Base-by-base conservation (phyloP, 805 yeast species). In the Teunomyces barrocoloradensis region DNA sequence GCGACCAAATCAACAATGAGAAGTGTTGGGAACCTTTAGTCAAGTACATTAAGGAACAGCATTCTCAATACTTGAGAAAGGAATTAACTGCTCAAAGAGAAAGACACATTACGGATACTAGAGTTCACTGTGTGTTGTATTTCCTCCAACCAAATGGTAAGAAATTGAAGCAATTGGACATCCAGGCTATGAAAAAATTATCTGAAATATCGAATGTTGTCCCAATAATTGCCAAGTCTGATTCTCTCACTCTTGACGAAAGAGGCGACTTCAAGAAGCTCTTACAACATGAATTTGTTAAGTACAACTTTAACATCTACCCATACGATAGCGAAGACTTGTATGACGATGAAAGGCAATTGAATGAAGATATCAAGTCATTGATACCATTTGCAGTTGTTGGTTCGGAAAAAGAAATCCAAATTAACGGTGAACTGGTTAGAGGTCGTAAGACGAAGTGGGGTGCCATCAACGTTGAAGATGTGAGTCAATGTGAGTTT, bases 1-100 rank as follows among this genome's bases (percentile, higher is more conserved):
- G 97, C 34, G 99, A 94, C 75, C 96, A 88, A 71, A 87, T 94
- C 56, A 88, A 90, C 73, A 91, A 91, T 69, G 95, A 88, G 60
- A 87, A 86, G 69, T 90, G 96, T 69, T 92, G 97, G 97, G 98
- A 91, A 59, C 97, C 97, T 45, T 84, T 91, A 53, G 85, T 91
- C 54, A 89, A 89, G 69, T 91, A 90, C 71, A 89, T 91, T 65
- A 91, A 91, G 71, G 97, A 91, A 69, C 97, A 91, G 71, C 96
- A 91, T 67, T 86, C 95, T 37, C 84, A 84, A 60, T 91, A 87
- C 67, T 77, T 91, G 63, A 85, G 97, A 72, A 88, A 87, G 67
- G 98, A 91, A 70, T 83, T 92, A 65, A 92, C 96, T 15, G 97
- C 98, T 9, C 89, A 87, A 61, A 85, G 98, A 70, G 97, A 90